Conservation (phyloP, 1,139 yeast genomes). For the Candida sp. region DNA sequence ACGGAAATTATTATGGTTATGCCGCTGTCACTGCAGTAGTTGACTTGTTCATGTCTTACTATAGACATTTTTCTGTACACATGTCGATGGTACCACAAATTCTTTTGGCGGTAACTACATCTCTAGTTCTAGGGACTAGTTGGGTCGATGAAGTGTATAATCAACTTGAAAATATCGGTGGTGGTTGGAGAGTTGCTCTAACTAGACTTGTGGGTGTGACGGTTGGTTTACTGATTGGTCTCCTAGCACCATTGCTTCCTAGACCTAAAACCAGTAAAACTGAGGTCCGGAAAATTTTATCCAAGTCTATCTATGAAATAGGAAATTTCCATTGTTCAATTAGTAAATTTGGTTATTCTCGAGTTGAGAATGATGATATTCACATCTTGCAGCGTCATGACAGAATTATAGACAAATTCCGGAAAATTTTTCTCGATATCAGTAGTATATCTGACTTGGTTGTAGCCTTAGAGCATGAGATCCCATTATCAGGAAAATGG, state of each 20-base stretch:
- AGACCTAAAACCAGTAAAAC: conserved; percentile 27
- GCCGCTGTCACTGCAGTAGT: conserved; percentile 27
- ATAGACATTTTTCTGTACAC: conserved; percentile 33
- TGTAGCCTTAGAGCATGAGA: conserved; percentile 27
- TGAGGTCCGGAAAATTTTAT: conserved; percentile 22
- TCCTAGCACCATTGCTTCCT: conserved; percentile 30
- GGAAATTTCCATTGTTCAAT: conserved; percentile 31
- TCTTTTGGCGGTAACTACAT: conserved; percentile 25
- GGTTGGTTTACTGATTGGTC: conserved; percentile 28
- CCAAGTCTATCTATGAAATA: conserved; percentile 20
- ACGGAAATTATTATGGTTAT: conserved; percentile 32
- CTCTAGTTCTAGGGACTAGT: conserved; percentile 35
- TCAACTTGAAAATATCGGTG: conserved; percentile 20
- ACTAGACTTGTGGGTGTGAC: conserved; percentile 25
- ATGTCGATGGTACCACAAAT: conserved; percentile 25
- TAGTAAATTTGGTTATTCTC: conserved; percentile 22
- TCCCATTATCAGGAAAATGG: conserved; percentile 33
- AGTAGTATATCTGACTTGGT: conserved; percentile 20
- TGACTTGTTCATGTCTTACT: conserved; percentile 20
- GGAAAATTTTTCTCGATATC: conserved; percentile 19
- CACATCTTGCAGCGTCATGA: conserved; percentile 22
- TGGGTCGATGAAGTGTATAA: conserved; percentile 23
- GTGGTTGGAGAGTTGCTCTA: conserved; percentile 27
- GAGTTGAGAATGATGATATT: conserved; percentile 17
- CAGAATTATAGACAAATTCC: conserved; percentile 17